Evolutionary conservation across 306 rosid genomes (phyloP).

Genomic region (Geum urbanum): DNA sequence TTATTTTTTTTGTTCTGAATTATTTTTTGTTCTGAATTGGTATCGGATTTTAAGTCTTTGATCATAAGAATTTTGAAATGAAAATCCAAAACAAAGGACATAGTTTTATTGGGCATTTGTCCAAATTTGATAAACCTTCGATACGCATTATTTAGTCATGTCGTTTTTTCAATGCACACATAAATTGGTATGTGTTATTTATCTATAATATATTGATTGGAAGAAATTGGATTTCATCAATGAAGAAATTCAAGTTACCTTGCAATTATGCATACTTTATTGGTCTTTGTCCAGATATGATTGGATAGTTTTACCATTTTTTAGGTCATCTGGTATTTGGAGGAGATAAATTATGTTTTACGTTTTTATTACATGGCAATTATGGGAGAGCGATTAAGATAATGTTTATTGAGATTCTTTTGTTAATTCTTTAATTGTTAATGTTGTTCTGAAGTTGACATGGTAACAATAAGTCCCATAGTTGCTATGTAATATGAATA

Average conservation of each 20-base stretch:
- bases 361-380: not conserved
- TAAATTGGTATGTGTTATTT: no score
- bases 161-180: no score
- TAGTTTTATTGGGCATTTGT: no score
- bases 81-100: no score
- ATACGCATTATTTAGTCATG: no score
- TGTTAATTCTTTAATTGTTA: not conserved
- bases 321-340: constrained; percentile 5
- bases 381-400: not conserved
- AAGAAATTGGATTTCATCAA: no score
- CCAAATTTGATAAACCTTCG: no score
- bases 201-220: no score
- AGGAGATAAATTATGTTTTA: not conserved
- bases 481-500: not conserved
- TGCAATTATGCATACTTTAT: constrained; percentile 13
- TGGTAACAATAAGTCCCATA: not conserved
- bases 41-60: no score
- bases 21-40: no score
- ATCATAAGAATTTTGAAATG: no score
- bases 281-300: not conserved
- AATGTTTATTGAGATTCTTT: not conserved
- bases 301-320: not conserved
- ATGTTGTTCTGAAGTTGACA: not conserved
- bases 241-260: constrained; percentile 1
- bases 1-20: no score